Percentiles rank a stretch among this genome's conserved stretches.
Evolutionary conservation across 192 early-diverging fungal genomes (phyloP).

Genomic region (Coemansia guatemalensis): DNA sequence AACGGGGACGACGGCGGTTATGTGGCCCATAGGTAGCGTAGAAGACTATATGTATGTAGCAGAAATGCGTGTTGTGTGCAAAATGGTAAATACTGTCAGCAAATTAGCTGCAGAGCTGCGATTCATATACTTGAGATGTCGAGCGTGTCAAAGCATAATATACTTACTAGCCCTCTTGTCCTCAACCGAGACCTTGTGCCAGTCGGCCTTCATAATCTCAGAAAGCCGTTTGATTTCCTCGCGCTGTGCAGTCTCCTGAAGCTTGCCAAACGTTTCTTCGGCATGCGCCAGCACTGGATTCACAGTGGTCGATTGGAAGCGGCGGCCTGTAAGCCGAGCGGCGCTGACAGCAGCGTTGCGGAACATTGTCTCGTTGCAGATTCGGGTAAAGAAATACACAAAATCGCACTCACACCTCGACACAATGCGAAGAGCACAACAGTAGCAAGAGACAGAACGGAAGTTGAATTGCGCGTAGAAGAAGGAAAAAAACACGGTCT

Average conservation of each 20-base stretch:
- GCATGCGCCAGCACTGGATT: slow-evolving; percentile 43
- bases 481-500: background rate
- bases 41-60: slow-evolving; percentile 60
- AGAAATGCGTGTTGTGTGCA: no score
- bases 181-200: slow-evolving; percentile 88
- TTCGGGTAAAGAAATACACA: background rate
- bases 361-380: slow-evolving; percentile 52
- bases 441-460: slow-evolving; percentile 1
- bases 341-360: slow-evolving; percentile 60
- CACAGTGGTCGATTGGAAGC: slow-evolving; percentile 54
- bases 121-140: background rate
- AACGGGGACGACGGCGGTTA: slow-evolving; percentile 77
- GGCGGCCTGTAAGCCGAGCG: slow-evolving; percentile 61
- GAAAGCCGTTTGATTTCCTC: slow-evolving; percentile 76
- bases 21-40: slow-evolving; percentile 95
- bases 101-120: background rate
- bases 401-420: background rate
- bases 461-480: background rate
- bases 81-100: background rate
- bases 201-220: slow-evolving; percentile 92
- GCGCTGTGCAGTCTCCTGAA: slow-evolving; percentile 77
- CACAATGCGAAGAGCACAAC: background rate
- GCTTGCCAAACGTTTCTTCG: slow-evolving; percentile 62
- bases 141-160: no score
- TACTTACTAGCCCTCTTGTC: slow-evolving; percentile 85